Percentiles rank a stretch among this genome's conserved stretches.
Conservation (phyloP, 2,329 filamentous ascomycete genomes). For the Fonsecaea monophora region DNA sequence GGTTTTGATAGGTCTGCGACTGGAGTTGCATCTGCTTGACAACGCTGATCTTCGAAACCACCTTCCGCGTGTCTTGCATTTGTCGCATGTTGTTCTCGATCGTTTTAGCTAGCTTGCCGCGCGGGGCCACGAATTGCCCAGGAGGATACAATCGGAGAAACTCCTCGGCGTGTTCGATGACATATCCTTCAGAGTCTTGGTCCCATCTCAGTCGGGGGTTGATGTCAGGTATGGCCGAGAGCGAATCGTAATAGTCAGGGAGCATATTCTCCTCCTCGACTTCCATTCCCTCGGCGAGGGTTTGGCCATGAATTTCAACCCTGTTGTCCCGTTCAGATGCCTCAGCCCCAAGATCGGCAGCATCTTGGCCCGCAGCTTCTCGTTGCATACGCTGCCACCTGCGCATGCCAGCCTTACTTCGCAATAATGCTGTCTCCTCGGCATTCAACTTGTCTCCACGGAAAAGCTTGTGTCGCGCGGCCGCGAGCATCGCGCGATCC, state of each 20-base stretch:
- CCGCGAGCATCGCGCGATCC: constrained; percentile 83
- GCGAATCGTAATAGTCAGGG: constrained; percentile 91
- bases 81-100: constrained; percentile 91
- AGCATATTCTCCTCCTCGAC: constrained; percentile 82
- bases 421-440: constrained; percentile 85
- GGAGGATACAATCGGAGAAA: constrained; percentile 78
- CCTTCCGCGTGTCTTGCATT: constrained; percentile 94
- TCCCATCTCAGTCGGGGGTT: constrained; percentile 80
- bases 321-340: constrained; percentile 41
- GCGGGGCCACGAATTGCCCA: constrained; percentile 76
- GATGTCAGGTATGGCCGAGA: constrained; percentile 85
- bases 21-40: constrained; percentile 99
- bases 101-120: constrained; percentile 75
- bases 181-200: constrained; percentile 85
- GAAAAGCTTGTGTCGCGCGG: constrained; percentile 85
- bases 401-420: constrained; percentile 87
- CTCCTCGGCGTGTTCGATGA: constrained; percentile 86
- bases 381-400: constrained; percentile 82
- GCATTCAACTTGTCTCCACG: constrained; percentile 81
- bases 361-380: constrained; percentile 61
- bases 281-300: constrained; percentile 93
- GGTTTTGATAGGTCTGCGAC: constrained; percentile 95
- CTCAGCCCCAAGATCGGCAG: constrained; percentile 52
- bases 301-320: constrained; percentile 65
- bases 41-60: constrained; percentile 94